Percentiles rank a stretch among this genome's conserved stretches.
These are phyloP conservation scores for Olyra latifolia DNA, from an alignment of 176 grass and related monocot species.

Conservation along the genomic window DNA sequence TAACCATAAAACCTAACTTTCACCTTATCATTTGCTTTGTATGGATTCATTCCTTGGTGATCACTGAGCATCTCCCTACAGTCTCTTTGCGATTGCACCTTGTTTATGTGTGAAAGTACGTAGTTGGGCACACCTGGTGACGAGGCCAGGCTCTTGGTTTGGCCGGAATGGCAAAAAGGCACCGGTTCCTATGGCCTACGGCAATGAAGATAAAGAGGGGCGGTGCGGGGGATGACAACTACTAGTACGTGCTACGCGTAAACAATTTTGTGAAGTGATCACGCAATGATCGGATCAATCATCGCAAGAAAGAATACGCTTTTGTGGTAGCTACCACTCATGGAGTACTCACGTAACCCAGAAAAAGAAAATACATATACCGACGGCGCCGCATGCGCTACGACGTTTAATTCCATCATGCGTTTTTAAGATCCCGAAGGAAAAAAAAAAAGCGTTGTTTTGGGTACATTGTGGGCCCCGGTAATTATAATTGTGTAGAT, in stretches of 20 bases:
- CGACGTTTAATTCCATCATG: not conserved
- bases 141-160: slow-evolving; percentile 23
- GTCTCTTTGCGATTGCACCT: not conserved
- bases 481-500: too few species aligned
- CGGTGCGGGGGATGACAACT: too few species aligned
- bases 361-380: not conserved
- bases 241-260: not conserved
- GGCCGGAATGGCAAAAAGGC: not conserved
- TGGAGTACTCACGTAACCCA: not conserved
- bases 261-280: slow-evolving; percentile 20
- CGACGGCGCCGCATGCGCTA: not conserved
- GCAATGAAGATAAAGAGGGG: too few species aligned
- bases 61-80: slow-evolving; percentile 32
- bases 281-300: slow-evolving; percentile 32
- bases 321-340: not conserved
- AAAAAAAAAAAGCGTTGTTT: too few species aligned
- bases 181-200: slow-evolving; percentile 19
- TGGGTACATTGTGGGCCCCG: too few species aligned
- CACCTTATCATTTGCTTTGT: not conserved
- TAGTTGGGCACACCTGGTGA: slow-evolving; percentile 18
- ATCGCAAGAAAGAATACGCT: slow-evolving; percentile 24
- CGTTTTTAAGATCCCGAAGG: too few species aligned
- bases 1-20: slow-evolving; percentile 47
- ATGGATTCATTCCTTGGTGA: slow-evolving; percentile 1
- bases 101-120: slow-evolving; percentile 17